Evolutionary conservation across 176 grass and related monocot species (phyloP).

Genomic region (Musa itinerans): DNA sequence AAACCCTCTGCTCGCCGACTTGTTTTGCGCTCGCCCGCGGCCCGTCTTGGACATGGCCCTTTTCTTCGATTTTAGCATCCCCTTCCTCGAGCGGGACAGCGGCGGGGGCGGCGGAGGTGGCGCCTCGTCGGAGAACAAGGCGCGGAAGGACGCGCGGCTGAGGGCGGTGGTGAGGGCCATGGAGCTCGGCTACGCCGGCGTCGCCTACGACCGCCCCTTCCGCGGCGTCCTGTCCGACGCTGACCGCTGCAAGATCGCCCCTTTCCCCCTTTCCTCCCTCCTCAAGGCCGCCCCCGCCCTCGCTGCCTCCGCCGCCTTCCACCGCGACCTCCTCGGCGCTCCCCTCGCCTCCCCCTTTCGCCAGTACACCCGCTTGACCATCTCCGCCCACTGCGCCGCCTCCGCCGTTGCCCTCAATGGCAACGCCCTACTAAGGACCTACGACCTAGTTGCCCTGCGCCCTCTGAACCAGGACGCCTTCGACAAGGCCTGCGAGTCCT

Average conservation of each 20-base stretch:
- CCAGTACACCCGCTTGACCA: slow-evolving; percentile 62
- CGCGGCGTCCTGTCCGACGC: slow-evolving; percentile 50
- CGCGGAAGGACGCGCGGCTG: slow-evolving; percentile 9
- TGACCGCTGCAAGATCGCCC: slow-evolving; percentile 33
- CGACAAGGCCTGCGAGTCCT: slow-evolving; percentile 55
- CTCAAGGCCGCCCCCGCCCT: slow-evolving; percentile 36
- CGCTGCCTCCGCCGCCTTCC: slow-evolving; percentile 37
- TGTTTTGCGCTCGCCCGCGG: background rate
- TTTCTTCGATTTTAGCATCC: slow-evolving; percentile 57
- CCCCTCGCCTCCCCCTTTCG: slow-evolving; percentile 35
- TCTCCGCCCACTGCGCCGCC: slow-evolving; percentile 38
- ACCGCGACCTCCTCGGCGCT: slow-evolving; percentile 31
- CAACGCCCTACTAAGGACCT: slow-evolving; percentile 38
- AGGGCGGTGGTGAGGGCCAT: slow-evolving; percentile 18
- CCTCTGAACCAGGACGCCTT: slow-evolving; percentile 52
- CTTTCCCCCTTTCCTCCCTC: slow-evolving; percentile 41
- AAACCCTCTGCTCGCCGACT: background rate
- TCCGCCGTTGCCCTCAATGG: slow-evolving; percentile 30
- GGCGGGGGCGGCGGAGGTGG: slow-evolving; percentile 11
- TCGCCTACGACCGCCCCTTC: slow-evolving; percentile 49
- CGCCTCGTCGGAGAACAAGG: slow-evolving; percentile 7
- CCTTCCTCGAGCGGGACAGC: slow-evolving; percentile 16
- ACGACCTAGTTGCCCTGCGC: slow-evolving; percentile 56
- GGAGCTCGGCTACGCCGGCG: slow-evolving; percentile 23
- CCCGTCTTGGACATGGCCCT: slow-evolving; percentile 7